phyloP scores from a whole-genome alignment of 108 stramenopile species.

The Skeletonema menzelii region DNA sequence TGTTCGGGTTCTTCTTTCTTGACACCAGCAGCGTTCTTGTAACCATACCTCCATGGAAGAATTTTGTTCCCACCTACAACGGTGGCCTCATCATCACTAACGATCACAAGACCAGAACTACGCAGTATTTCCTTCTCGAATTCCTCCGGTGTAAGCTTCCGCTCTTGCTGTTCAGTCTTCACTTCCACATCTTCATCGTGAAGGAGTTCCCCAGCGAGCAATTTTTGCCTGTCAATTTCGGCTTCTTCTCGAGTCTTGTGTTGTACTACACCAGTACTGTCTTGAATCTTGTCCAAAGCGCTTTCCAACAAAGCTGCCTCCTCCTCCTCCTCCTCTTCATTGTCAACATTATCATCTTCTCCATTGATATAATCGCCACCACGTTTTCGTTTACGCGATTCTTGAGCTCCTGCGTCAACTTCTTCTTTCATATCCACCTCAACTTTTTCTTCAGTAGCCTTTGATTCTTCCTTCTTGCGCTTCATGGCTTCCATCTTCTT shows the following conservation, averaged over 20 bases:
- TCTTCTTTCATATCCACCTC: slow-evolving; percentile 35
- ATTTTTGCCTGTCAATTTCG: slow-evolving; percentile 73
- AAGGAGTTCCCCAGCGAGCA: slow-evolving; percentile 70
- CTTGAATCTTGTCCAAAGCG: slow-evolving; percentile 67
- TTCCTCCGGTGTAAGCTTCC: slow-evolving; percentile 55
- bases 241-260: slow-evolving; percentile 83
- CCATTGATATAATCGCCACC: slow-evolving; percentile 24
- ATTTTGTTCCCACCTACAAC: slow-evolving; percentile 72
- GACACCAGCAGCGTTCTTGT: slow-evolving; percentile 14
- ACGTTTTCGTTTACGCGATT: slow-evolving; percentile 38
- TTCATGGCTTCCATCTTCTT: slow-evolving; percentile 81
- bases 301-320: slow-evolving; percentile 75
- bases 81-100: slow-evolving; percentile 79
- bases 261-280: slow-evolving; percentile 44
- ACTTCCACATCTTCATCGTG: slow-evolving; percentile 55
- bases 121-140: slow-evolving; percentile 66
- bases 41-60: slow-evolving; percentile 63
- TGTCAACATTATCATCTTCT: slow-evolving; percentile 26
- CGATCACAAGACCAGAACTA: slow-evolving; percentile 66
- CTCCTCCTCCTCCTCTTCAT: slow-evolving; percentile 47
- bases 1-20: slow-evolving; percentile 20
- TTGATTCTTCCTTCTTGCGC: slow-evolving; percentile 59
- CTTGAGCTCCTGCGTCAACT: slow-evolving; percentile 16
- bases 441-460: slow-evolving; percentile 22
- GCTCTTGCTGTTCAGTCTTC: slow-evolving; percentile 19